These are phyloP conservation scores for Aspergillus bertholletiae DNA, from an alignment of 495 filamentous ascomycete species.

Conservation along the genomic window DNA sequence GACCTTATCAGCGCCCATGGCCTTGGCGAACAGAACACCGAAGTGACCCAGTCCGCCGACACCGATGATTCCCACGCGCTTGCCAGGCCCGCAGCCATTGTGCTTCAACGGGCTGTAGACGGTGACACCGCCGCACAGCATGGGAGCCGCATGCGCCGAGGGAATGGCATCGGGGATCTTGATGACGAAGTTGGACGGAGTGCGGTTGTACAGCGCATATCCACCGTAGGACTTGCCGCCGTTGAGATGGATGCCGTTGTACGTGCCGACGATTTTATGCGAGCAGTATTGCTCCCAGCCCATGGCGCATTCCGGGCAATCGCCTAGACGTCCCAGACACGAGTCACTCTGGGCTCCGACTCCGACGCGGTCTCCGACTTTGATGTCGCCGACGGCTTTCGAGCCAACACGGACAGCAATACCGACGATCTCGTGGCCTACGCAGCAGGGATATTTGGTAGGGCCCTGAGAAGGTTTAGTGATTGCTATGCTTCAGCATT, in stretches of 20 bases:
- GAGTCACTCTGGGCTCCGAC: slow-evolving; percentile 78
- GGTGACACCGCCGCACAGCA: slow-evolving; percentile 84
- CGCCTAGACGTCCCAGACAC: slow-evolving; percentile 56
- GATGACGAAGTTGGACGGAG: slow-evolving; percentile 69
- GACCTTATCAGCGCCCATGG: slow-evolving; percentile 72
- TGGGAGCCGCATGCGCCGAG: slow-evolving; percentile 65
- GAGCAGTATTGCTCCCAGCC: slow-evolving; percentile 67
- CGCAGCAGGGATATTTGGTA: slow-evolving; percentile 65
- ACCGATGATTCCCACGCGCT: slow-evolving; percentile 78
- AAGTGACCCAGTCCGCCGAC: slow-evolving; percentile 80
- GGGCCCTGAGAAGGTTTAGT: slow-evolving; percentile 27
- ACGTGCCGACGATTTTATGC: slow-evolving; percentile 48
- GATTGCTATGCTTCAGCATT: neutral
- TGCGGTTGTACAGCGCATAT: slow-evolving; percentile 72
- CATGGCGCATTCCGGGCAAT: slow-evolving; percentile 66
- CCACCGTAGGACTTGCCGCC: slow-evolving; percentile 60
- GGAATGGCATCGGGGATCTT: slow-evolving; percentile 69
- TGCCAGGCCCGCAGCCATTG: slow-evolving; percentile 75
- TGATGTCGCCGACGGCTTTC: slow-evolving; percentile 59
- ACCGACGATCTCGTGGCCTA: slow-evolving; percentile 86
- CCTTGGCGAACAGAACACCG: slow-evolving; percentile 56
- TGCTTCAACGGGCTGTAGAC: slow-evolving; percentile 71
- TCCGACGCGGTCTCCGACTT: slow-evolving; percentile 83
- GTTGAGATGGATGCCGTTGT: slow-evolving; percentile 41
- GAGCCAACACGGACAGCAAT: slow-evolving; percentile 69